These are phyloP conservation scores for Stevia rebaudiana DNA, from an alignment of 140 eudicot genomes.

Conservation along the genomic window DNA sequence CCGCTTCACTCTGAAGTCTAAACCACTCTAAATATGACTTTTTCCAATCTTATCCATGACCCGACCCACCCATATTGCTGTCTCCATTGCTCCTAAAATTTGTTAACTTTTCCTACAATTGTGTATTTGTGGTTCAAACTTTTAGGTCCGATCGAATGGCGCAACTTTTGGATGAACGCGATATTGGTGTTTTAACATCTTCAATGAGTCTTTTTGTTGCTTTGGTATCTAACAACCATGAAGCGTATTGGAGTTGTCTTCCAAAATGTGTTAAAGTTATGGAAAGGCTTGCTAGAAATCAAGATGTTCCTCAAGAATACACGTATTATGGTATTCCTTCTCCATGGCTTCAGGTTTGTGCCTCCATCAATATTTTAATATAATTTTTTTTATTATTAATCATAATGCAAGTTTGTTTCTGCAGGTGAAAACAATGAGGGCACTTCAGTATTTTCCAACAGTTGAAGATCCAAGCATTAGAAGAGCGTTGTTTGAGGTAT, in stretches of 20 bases:
- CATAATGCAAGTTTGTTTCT: slow-evolving; percentile 12
- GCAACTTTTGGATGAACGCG: slow-evolving; percentile 94
- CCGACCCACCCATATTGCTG: not conserved
- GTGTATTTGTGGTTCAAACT: slow-evolving; percentile 9
- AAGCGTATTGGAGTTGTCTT: slow-evolving; percentile 90
- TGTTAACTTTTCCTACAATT: slow-evolving; percentile 13
- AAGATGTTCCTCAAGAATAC: slow-evolving; percentile 93
- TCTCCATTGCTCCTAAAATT: not conserved
- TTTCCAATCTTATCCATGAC: not conserved
- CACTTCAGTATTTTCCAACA: slow-evolving; percentile 96
- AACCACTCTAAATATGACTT: not conserved
- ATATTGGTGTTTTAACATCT: slow-evolving; percentile 92
- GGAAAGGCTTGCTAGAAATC: slow-evolving; percentile 98
- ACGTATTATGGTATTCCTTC: slow-evolving; percentile 96
- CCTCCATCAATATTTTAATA: not conserved
- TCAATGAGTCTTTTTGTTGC: slow-evolving; percentile 98
- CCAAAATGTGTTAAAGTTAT: slow-evolving; percentile 88
- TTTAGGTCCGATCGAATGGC: slow-evolving; percentile 97
- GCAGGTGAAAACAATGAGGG: slow-evolving; percentile 99
- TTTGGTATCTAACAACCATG: slow-evolving; percentile 82
- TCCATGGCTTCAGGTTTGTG: slow-evolving; percentile 98
- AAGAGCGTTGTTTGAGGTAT: slow-evolving; percentile 94
- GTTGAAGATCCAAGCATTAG: slow-evolving; percentile 90
- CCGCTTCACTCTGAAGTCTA: not conserved
- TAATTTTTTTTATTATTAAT: not conserved